Percentiles rank a stretch among this genome's conserved stretches.
phyloP scores from a whole-genome alignment of 768 basidiomycete genomes.

The Mycena metata region DNA sequence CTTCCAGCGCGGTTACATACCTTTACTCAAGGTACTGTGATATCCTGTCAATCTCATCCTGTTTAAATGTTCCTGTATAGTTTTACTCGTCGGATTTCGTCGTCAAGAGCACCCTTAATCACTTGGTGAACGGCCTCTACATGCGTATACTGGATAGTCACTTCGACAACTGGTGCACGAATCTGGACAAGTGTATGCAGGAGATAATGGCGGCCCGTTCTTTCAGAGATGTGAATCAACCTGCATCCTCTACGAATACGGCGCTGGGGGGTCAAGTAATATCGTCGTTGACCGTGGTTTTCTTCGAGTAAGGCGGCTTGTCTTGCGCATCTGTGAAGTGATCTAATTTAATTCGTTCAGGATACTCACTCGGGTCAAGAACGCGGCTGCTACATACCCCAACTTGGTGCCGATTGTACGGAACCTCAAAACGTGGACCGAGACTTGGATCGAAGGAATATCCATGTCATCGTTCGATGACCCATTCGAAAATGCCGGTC shows the following conservation, averaged over 20 bases:
- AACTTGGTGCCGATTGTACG: constrained; percentile 56
- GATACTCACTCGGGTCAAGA: constrained; percentile 68
- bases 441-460: constrained; percentile 62
- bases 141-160: constrained; percentile 58
- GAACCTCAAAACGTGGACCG: constrained; percentile 60
- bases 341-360: constrained; percentile 11
- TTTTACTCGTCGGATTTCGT: constrained; percentile 73
- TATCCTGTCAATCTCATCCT: not conserved
- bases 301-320: constrained; percentile 62
- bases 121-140: constrained; percentile 65
- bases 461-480: constrained; percentile 59
- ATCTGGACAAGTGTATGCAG: constrained; percentile 58
- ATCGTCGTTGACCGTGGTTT: constrained; percentile 58
- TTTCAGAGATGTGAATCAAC: constrained; percentile 47
- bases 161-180: constrained; percentile 55
- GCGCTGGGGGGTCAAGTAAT: constrained; percentile 59
- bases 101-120: constrained; percentile 66
- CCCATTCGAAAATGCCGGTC: constrained; percentile 48
- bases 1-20: constrained; percentile 70
- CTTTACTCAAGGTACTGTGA: constrained; percentile 61
- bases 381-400: constrained; percentile 62
- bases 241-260: constrained; percentile 12
- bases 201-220: constrained; percentile 51
- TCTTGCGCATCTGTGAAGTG: constrained; percentile 33
- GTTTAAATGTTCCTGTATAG: constrained; percentile 45